Evolutionary conservation across 108 stramenopile species (phyloP).

Genomic region (Cyclotella baltica): DNA sequence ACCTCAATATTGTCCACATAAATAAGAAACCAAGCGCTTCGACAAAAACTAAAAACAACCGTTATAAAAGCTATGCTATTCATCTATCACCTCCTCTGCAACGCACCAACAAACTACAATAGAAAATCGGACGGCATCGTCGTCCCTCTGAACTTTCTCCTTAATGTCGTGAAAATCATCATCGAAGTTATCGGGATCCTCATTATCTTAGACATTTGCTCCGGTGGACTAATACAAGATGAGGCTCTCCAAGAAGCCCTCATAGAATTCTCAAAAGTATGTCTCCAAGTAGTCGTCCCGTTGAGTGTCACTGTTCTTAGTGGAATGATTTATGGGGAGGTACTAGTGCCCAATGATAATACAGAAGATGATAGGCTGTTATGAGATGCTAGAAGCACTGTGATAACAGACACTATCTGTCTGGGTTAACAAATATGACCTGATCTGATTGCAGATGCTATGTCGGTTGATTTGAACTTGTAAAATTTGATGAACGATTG

Average conservation of each 20-base stretch:
- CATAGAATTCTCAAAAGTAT: background rate
- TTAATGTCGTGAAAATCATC: background rate
- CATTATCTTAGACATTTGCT: constrained; percentile 1
- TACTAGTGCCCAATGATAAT: constrained; percentile 9
- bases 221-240: constrained; percentile 8
- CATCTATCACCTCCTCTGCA: constrained; percentile 8
- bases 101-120: background rate
- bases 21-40: too few species aligned
- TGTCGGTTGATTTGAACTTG: too few species aligned
- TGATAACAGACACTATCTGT: too few species aligned
- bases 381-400: background rate
- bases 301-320: constrained; percentile 1
- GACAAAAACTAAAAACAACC: too few species aligned
- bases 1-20: too few species aligned
- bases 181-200: background rate
- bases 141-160: background rate
- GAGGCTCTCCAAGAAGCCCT: background rate
- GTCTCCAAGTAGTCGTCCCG: background rate
- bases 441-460: background rate
- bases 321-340: background rate
- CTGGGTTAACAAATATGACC: too few species aligned
- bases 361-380: background rate
- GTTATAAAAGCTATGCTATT: constrained; percentile 1
- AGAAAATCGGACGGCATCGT: constrained; percentile 7
- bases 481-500: background rate